Evolutionary conservation across 306 rosid species (phyloP), one percentile per base, ranked within the genome.

Genomic region (Citrullus colocynthis): DNA sequence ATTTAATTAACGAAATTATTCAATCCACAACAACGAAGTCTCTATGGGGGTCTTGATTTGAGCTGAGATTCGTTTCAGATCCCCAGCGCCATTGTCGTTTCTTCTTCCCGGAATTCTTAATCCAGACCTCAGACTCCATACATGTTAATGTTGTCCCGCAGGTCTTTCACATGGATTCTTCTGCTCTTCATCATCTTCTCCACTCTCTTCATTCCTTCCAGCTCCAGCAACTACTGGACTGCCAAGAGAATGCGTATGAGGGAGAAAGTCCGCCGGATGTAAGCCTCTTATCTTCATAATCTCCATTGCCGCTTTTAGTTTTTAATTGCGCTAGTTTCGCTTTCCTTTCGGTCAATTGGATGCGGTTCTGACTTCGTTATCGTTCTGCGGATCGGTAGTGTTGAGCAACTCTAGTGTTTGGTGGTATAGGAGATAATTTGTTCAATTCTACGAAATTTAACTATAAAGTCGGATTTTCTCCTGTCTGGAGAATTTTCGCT

Each of bases 191-290:
- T 92, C 51, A n/a, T 87, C 32, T 80, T 88, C 64, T 61, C 81
- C 69, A 17, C 84, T 73, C 39, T 83, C 84, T 79, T 75, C 56
- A 37, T 45, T 80, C 77, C 67, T 7, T 84, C 86, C 78, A 4
- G 65, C 20, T 83, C 92, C 34, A 85, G 80, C 82, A 58, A 82
- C 79, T 87, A 41, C 48, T 87, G 79, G 80, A 82, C 88, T 48
- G 80, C 92, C 66, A 95, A 88, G 90, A 90, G 84, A 82, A 85
- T 49, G 24, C 97, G 93, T 78, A 88, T 95, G 97, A 84, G 88
- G 87, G 92, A 95, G 57, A 90, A 89, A 84, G 98, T 89, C 79
- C 98, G 96, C 67, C 86, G 84, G 63, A 92, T 95, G 97, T 92
- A 85, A 80, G 85, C 20, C 36, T 21, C 30, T 70, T 11, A 24